phyloP scores from a whole-genome alignment of 495 filamentous ascomycete species.

The Daldinia decipiens region DNA sequence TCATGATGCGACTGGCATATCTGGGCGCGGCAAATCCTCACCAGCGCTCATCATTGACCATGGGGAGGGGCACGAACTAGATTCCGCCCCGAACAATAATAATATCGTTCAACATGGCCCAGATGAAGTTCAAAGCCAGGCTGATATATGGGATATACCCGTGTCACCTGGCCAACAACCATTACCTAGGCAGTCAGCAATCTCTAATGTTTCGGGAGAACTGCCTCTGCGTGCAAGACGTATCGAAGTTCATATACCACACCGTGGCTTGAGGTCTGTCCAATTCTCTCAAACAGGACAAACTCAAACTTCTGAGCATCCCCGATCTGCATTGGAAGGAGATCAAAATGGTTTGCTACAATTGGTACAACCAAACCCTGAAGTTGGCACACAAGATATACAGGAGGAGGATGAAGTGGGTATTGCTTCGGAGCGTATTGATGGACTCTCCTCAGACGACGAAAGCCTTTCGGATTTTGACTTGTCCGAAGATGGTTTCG shows the following conservation, averaged over 20 bases:
- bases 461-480: conserved; percentile 9
- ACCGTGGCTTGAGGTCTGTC: neutral
- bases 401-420: conserved; percentile 1
- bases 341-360: conserved; percentile 1
- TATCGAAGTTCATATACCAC: conserved; percentile 7
- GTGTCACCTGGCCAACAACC: conserved; percentile 10
- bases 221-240: neutral
- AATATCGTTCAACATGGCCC: neutral
- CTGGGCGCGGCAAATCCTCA: neutral
- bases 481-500: conserved; percentile 31
- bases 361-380: neutral
- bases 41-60: neutral
- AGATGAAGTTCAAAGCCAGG: neutral
- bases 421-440: conserved; percentile 5
- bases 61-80: neutral
- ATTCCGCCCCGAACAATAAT: neutral
- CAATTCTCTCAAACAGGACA: neutral
- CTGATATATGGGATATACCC: conserved; percentile 30
- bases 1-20: neutral
- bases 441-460: conserved; percentile 17
- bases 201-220: conserved; percentile 6
- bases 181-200: neutral
- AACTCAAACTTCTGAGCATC: neutral
- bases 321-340: neutral
- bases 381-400: conserved; percentile 8